These are phyloP conservation scores for Lycium ferocissimum DNA, from an alignment of 257 asterid genomes.

Conservation along the genomic window DNA sequence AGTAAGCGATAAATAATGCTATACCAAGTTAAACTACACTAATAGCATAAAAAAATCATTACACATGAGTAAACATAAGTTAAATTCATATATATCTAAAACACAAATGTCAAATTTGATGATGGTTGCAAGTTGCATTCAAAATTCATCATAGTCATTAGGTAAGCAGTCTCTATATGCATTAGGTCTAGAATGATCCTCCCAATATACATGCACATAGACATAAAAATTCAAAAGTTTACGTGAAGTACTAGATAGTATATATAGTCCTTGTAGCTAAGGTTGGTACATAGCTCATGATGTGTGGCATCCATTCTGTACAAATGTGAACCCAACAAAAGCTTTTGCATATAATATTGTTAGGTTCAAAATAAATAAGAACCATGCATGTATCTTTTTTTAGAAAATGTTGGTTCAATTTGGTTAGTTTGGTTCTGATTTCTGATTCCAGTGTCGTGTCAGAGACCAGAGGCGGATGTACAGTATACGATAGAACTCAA, in stretches of 20 bases:
- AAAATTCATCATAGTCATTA: background rate
- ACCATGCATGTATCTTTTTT: background rate
- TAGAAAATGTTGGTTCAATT: background rate
- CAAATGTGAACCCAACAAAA: background rate
- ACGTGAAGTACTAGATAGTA: constrained; percentile 7
- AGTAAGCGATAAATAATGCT: no score
- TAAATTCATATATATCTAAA: no score
- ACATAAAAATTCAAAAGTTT: background rate
- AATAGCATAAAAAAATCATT: no score
- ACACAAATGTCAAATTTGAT: background rate
- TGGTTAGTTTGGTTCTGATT: background rate
- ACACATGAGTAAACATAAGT: no score
- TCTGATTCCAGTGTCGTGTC: no score
- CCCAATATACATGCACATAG: constrained; percentile 16
- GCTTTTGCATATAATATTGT: background rate
- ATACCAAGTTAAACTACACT: no score
- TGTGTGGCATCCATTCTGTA: background rate
- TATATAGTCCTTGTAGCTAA: background rate
- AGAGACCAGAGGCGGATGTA: no score
- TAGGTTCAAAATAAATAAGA: background rate
- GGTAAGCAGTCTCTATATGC: constrained; percentile 10
- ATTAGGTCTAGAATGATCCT: background rate
- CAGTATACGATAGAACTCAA: no score
- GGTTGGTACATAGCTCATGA: background rate
- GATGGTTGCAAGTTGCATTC: background rate